These are phyloP conservation scores for Syzygium syzygioides DNA, from an alignment of 441 rosid genomes.

Conservation along the genomic window DNA sequence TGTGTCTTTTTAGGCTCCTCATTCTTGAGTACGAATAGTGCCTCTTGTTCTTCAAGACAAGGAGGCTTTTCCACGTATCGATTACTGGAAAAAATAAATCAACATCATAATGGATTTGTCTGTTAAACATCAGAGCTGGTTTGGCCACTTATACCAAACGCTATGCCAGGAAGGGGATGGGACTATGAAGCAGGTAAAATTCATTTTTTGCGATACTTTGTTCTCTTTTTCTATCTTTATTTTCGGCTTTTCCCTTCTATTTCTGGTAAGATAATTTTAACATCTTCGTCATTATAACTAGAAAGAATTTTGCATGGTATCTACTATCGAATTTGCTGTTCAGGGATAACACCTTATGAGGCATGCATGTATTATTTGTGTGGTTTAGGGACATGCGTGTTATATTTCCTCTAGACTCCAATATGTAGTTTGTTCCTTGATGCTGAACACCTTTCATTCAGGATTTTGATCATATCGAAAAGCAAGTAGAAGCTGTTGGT, in stretches of 20 bases:
- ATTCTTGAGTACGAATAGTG: not conserved
- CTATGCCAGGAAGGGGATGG: slow-evolving; percentile 3
- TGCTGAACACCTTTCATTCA: not conserved
- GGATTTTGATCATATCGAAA: not conserved
- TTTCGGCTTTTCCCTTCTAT: not conserved
- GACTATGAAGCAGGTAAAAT: not conserved
- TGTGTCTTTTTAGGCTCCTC: not conserved
- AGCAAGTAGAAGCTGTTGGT: not conserved
- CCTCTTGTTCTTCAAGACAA: not conserved
- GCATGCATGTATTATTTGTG: not conserved
- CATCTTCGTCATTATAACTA: not conserved
- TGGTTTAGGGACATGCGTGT: not conserved
- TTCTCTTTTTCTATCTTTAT: not conserved
- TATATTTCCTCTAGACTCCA: not conserved
- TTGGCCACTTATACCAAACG: not conserved
- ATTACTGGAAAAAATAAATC: not conserved
- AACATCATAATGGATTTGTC: not conserved
- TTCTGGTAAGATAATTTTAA: not conserved
- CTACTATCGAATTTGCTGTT: not conserved
- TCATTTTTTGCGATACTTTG: not conserved
- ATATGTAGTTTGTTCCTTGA: not conserved
- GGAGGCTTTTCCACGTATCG: not conserved
- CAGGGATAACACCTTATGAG: not conserved
- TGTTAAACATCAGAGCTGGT: not conserved
- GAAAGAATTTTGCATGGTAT: not conserved